Evolutionary conservation across 2,329 filamentous ascomycete genomes (phyloP), one percentile per base, ranked within the genome.

Genomic region (Cercospora citrullina): DNA sequence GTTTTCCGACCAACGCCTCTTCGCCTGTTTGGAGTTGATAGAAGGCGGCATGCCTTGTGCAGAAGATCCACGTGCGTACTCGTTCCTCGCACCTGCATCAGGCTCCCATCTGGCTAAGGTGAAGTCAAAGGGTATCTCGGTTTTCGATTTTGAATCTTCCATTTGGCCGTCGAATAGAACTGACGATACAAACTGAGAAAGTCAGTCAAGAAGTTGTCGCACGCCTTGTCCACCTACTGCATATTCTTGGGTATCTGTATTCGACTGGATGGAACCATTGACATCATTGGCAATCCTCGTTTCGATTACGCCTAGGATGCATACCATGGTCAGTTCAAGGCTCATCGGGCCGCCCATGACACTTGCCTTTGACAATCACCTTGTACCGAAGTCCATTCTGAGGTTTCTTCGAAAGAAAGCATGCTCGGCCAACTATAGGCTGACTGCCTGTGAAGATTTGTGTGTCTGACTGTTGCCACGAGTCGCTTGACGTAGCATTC

Each of bases 81-180:
- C 28, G 23, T 28, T 10, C n/a, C 12, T 39, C 21, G 33, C 36
- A 3, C 16, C 36, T 2, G 55, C 18, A 31, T 66, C 60, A 36
- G 45, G 31, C 33, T 59, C 48, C 48, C 31, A 28, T 28, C 58
- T 53, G 26, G 64, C 48, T 8, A 68, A 30, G 8, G 30, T 58
- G 66, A 70, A 66, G 21, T 63, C 58, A 60, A 70, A 68, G 2
- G 68, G 68, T 5, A 70, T 33, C 21, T 67, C 60, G 45, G 42
- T 36, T 48, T 59, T 30, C 61, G 63, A 60, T n/a, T 36, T 42
- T 36, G 21, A 33, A 42, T 62, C 45, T 6, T 26, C 21, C 26
- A 48, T 26, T 16, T 30, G 57, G 10, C 68, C 63, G 21, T 70
- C 65, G 51, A 66, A 70, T 5, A 65, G 26, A 10, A 57, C 18